Percentiles rank a stretch among this genome's conserved stretches.
These are phyloP conservation scores for Blattamonas nauphoetae DNA, from an alignment of 78 protist species.

Conservation along the genomic window DNA sequence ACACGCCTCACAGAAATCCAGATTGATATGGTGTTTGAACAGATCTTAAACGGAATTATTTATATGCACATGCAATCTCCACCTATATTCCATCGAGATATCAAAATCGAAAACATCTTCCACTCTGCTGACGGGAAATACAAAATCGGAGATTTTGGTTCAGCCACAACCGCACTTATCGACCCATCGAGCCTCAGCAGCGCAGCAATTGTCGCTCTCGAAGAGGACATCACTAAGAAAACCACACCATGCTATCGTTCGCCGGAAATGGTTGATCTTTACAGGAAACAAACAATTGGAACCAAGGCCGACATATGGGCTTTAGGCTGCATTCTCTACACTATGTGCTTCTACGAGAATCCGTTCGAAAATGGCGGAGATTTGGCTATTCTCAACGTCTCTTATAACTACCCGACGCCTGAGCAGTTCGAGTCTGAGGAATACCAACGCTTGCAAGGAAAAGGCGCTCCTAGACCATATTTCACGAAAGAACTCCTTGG, in stretches of 20 bases:
- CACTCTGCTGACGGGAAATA: background rate
- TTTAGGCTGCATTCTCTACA: constrained; percentile 54
- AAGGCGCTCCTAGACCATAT: background rate
- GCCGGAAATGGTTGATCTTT: constrained; percentile 72
- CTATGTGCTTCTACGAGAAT: constrained; percentile 40
- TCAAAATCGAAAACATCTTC: constrained; percentile 17
- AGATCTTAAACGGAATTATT: background rate
- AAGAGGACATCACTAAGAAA: constrained; percentile 39
- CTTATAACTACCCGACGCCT: background rate
- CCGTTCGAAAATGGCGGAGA: constrained; percentile 50
- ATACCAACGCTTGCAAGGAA: background rate
- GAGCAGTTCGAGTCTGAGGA: background rate
- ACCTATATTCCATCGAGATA: constrained; percentile 18
- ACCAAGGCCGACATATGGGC: constrained; percentile 68
- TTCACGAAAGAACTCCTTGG: background rate
- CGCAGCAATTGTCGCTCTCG: background rate
- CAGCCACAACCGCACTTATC: background rate
- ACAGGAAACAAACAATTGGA: constrained; percentile 37
- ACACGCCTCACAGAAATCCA: background rate
- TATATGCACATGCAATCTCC: constrained; percentile 6
- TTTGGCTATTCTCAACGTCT: constrained; percentile 27
- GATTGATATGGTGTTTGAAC: background rate
- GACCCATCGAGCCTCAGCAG: background rate
- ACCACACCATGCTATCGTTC: constrained; percentile 58
- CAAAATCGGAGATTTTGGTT: constrained; percentile 15